Base-by-base conservation (phyloP, 2,329 filamentous ascomycete species). In the Gyromitra esculenta region DNA sequence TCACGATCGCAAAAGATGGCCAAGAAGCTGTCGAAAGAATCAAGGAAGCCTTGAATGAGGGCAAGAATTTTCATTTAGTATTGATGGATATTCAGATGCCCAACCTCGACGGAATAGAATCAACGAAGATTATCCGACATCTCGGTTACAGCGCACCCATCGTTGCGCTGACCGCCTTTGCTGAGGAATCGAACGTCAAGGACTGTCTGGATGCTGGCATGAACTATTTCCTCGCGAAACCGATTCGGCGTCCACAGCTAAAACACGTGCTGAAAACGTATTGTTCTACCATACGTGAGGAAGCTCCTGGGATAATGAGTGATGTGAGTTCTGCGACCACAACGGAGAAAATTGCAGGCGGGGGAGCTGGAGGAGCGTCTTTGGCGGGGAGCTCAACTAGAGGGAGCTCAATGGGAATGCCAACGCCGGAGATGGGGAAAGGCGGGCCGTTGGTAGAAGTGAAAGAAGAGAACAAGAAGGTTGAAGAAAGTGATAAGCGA, bases 21-120 rank as follows among this genome's bases (percentile, higher is more conserved):
- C 92, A 96, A 83, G 92, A 97, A 84, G 94, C 94, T 0, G 92
- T 94, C 75, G 93, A 97, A 77, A 86, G 91, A 37, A 94, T 97
- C 79, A 94, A 93, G 82, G 89, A 89, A 15, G 91, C 90, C 78
- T 96, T 97, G 91, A 89, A 90, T 64, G 88, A 87, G 37, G 88
- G 90, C 67, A 86, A 88, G 70, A 88, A 88, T 1, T 97, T 95
- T 82, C 93, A 97, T 80, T 86, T 97, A 35, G 95, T 97, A 78
- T 96, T 97, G 82, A 97, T 97, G 94, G 94, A 97, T 81, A 91
- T 97, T 6, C 93, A 89, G 81, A 97, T 97, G 94, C 94, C 94
- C 2, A 96, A 96, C 78, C 87, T 97, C 13, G 94, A 97, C 81
- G 94, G 94, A 0, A 85, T 97, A 31, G 91, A 97, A 82, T 94